phyloP scores from a whole-genome alignment of 371 early-diverging fungal species.

The Syncephalastrum contaminatum region DNA sequence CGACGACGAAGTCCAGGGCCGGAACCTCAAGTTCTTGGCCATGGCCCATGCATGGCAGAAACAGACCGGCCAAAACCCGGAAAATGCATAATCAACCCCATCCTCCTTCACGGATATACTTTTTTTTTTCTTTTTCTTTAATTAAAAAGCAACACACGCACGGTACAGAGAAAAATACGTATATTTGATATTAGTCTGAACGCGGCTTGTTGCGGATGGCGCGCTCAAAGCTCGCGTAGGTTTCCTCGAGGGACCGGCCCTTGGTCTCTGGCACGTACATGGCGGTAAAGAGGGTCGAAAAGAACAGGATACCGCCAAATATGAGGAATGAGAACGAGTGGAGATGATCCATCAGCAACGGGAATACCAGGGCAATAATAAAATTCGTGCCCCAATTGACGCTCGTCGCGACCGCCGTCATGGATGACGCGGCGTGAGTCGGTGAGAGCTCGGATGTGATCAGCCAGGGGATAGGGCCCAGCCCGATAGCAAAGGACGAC shows the following conservation, averaged over 20 bases:
- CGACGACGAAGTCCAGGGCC: constrained; percentile 82
- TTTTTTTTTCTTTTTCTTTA: too few relatives aligned
- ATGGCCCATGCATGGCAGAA: constrained; percentile 91
- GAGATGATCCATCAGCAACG: constrained; percentile 45
- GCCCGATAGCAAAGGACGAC: constrained; percentile 80
- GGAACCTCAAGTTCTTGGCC: constrained; percentile 85
- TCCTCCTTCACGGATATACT: too few relatives aligned
- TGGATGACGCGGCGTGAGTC: constrained; percentile 59
- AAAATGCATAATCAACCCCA: too few relatives aligned
- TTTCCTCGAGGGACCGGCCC: constrained; percentile 64
- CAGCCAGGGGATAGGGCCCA: constrained; percentile 86
- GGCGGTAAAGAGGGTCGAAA: constrained; percentile 26
- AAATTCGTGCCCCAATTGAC: constrained; percentile 63
- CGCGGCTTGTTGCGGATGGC: neutral
- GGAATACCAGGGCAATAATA: constrained; percentile 51
- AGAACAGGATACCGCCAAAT: constrained; percentile 33
- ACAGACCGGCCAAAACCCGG: neutral
- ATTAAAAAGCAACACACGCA: too few relatives aligned
- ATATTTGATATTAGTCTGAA: too few relatives aligned
- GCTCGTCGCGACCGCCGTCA: constrained; percentile 51
- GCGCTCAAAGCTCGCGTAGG: constrained; percentile 18
- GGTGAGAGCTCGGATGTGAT: constrained; percentile 73
- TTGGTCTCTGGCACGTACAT: constrained; percentile 81
- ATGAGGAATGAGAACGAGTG: constrained; percentile 62
- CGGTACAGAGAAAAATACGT: too few relatives aligned